phyloP scores from a whole-genome alignment of 176 grass and related monocot species.

The Cenchrus americanus region DNA sequence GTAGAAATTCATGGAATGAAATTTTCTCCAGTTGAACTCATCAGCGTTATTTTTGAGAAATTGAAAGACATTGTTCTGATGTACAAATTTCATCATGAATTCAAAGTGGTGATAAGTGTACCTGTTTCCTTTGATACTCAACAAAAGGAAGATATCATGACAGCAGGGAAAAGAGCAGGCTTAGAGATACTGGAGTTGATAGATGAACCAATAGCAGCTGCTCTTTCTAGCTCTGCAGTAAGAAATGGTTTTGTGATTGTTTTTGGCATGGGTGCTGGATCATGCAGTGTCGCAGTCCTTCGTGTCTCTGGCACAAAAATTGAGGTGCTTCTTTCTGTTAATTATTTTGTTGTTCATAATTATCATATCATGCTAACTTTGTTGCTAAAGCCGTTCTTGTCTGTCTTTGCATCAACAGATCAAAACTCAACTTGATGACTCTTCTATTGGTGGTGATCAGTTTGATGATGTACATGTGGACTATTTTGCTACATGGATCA shows the following conservation, averaged over 20 bases:
- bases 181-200: neutral
- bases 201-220: slow-evolving; percentile 23
- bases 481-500: neutral
- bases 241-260: neutral
- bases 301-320: neutral
- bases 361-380: neutral
- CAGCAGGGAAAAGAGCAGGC: neutral
- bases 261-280: slow-evolving; percentile 28
- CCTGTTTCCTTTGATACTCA: neutral
- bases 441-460: neutral
- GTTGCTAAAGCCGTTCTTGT: neutral
- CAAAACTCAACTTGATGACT: neutral
- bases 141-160: slow-evolving; percentile 1
- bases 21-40: slow-evolving; percentile 2
- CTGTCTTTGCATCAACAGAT: neutral
- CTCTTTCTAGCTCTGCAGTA: neutral
- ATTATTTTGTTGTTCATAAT: no score
- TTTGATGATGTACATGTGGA: slow-evolving; percentile 34
- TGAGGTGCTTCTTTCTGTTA: neutral
- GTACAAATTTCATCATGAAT: neutral
- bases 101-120: slow-evolving; percentile 11
- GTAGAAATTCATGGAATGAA: neutral
- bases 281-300: slow-evolving; percentile 2
- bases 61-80: slow-evolving; percentile 1
- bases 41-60: neutral